A percentile compares a stretch with the other conserved stretches of the same genome.
Conservation (phyloP, 1,284 basidiomycete species). For the Tilletia indica region DNA sequence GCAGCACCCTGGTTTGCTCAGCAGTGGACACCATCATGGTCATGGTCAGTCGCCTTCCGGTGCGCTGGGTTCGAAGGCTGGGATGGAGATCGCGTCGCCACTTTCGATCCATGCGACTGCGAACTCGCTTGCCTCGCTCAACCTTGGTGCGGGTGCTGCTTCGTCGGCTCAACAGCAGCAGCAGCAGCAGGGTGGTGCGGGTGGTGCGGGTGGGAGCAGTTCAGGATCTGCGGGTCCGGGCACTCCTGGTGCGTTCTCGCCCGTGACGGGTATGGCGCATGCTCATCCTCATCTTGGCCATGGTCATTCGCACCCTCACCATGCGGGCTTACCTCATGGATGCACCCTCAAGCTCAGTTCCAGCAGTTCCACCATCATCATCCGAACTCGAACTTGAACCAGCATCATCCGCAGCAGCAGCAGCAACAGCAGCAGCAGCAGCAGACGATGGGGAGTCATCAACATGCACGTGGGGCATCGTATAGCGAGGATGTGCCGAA, state of each 20-base stretch:
- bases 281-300: constrained; percentile 16
- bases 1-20: not conserved
- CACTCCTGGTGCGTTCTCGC: constrained; percentile 30
- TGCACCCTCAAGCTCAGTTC: not conserved
- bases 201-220: not conserved
- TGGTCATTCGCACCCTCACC: not conserved
- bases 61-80: not conserved
- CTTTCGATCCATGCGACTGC: constrained; percentile 24
- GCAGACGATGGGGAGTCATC: not conserved
- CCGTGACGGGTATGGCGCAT: constrained; percentile 26
- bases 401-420: constrained; percentile 1
- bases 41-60: too few relatives aligned
- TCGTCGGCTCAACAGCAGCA: not conserved
- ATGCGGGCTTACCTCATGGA: not conserved
- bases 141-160: constrained; percentile 26
- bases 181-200: not conserved
- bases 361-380: too few relatives aligned
- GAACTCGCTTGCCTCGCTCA: constrained; percentile 38
- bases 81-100: not conserved
- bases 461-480: constrained; percentile 1
- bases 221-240: not conserved
- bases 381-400: not conserved
- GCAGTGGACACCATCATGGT: not conserved
- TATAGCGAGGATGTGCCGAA: constrained; percentile 9
- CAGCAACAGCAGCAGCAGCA: not conserved